phyloP scores from a whole-genome alignment of 805 yeast genomes.

The Metschnikowia matae region DNA sequence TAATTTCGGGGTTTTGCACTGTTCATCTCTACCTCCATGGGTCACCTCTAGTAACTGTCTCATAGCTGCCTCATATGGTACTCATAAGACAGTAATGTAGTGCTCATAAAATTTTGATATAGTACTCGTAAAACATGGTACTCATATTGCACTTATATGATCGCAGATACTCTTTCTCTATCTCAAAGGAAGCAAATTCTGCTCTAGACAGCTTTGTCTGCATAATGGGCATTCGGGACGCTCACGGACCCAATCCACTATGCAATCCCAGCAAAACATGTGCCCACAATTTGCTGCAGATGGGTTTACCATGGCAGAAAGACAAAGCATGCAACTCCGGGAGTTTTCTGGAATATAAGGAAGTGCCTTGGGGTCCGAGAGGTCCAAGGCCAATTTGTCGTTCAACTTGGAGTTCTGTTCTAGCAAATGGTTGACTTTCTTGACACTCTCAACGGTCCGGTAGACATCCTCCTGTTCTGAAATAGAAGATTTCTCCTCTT shows the following conservation, averaged over 20 bases:
- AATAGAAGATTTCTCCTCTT: background rate
- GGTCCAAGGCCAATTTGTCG: conserved; percentile 35
- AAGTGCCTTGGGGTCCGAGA: conserved; percentile 53
- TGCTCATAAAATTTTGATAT: too few species aligned
- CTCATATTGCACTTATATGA: background rate
- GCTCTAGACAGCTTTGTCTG: conserved; percentile 62
- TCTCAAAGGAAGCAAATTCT: conserved; percentile 54
- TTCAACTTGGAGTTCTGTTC: conserved; percentile 3
- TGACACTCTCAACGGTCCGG: conserved; percentile 13
- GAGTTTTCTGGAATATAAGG: conserved; percentile 69
- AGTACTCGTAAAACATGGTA: too few species aligned
- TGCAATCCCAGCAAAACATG: conserved; percentile 87
- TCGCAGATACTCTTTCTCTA: background rate
- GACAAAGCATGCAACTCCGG: conserved; percentile 79
- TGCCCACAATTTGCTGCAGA: conserved; percentile 90
- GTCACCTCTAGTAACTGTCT: too few species aligned
- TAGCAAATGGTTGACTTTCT: conserved; percentile 6
- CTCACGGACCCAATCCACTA: conserved; percentile 85
- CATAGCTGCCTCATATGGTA: too few species aligned
- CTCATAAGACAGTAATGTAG: too few species aligned
- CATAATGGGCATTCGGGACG: conserved; percentile 90
- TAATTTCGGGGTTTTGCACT: too few species aligned
- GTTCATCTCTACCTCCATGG: too few species aligned
- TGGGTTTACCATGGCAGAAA: conserved; percentile 76
- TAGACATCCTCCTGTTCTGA: background rate